A percentile compares a stretch with the other conserved stretches of the same genome.
phyloP scores from a whole-genome alignment of 78 protist genomes.

The Emiliania huxleyi region DNA sequence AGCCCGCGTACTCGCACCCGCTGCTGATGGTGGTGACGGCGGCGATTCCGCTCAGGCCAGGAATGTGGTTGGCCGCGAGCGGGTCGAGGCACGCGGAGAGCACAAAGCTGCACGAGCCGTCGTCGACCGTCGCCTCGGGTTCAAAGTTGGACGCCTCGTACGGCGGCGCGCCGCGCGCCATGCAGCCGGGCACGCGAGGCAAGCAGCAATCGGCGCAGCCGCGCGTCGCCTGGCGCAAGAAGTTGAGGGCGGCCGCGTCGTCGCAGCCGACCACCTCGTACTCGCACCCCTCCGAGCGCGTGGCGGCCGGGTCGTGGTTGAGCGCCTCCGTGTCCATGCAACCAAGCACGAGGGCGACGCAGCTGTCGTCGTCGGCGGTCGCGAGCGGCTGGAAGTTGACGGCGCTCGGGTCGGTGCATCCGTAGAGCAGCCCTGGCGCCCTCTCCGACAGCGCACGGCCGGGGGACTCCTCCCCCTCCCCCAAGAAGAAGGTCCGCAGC shows the following conservation, averaged over 20 bases:
- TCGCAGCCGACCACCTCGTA: not conserved
- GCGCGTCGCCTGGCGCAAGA: not conserved
- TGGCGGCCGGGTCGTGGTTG: not conserved
- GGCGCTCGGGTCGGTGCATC: not conserved
- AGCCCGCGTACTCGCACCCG: not conserved
- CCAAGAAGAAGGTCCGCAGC: no score
- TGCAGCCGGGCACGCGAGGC: not conserved
- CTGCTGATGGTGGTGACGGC: no score
- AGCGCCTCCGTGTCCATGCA: not conserved
- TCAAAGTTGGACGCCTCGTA: not conserved
- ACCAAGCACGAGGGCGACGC: not conserved
- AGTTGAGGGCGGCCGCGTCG: not conserved
- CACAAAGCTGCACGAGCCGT: not conserved
- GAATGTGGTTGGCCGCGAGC: not conserved
- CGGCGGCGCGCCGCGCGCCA: not conserved
- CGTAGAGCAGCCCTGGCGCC: no score
- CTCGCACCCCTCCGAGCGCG: not conserved
- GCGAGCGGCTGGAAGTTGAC: not conserved
- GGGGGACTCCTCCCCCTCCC: no score
- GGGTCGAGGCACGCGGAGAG: not conserved
- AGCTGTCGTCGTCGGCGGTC: not conserved
- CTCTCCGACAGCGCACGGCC: no score
- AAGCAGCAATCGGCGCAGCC: not conserved
- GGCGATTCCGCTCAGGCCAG: no score
- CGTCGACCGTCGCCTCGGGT: not conserved